Base-by-base conservation (phyloP, 768 basidiomycete species). In the Podaxis sp. region DNA sequence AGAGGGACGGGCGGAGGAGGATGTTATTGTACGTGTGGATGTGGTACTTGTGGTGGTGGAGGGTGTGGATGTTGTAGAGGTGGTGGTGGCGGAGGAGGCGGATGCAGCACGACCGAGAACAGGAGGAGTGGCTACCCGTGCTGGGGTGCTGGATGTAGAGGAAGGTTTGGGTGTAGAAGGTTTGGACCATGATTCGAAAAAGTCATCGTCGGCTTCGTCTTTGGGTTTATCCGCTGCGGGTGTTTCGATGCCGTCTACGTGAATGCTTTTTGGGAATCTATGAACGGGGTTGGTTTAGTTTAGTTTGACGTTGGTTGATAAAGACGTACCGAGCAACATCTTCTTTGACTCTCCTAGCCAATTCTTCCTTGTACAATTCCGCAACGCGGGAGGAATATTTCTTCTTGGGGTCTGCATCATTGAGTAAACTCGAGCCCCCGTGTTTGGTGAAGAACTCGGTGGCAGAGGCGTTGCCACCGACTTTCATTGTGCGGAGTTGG, bases 111-210 rank as follows among this genome's bases (percentile, higher is more conserved):
- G 81, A 11, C 88, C 88, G 46, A 90, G 75, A 30, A 81, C 78
- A 15, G 90, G 88, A 2, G 87, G 85, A 0, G 83, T 77, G 0
- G 81, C 68, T 22, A 79, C 74, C 38, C 83, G 76, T 17, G 61
- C 61, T 3, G 84, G 78, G 2, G 86, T 78, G n/a, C 83, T 74
- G 11, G 87, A 75, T 3, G 81, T 70, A 13, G 84, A 81, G 1
- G 84, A 65, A 24, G 54, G 54, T 71, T 83, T 86, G 4, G 84
- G 82, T 6, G 84, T 83, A 37, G 81, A 76, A 0, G 93, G 89
- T 73, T 96, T 96, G 66, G 96, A 95, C 96, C 96, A 99, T 28
- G 93, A 91, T 52, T 93, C 88, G 77, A 98, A 99, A 76, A 99
- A 99, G 72, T 98, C 96, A 8, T 97, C 96, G 57, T 94, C 94